Base-by-base conservation (phyloP, 2,329 filamentous ascomycete species). In the Pseudogymnoascus sp. region DNA sequence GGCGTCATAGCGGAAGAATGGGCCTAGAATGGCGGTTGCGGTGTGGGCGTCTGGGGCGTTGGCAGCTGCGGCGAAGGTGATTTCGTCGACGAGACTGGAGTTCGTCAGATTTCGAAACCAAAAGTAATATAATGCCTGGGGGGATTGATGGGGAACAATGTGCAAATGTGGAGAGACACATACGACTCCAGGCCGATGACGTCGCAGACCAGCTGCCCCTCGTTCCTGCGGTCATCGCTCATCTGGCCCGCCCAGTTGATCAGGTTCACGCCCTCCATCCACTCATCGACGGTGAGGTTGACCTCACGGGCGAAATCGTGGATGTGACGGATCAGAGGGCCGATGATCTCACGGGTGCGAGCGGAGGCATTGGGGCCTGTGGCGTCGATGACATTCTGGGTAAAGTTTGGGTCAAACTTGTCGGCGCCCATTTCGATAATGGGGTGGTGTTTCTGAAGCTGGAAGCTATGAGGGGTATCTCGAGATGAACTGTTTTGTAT, bases 221-320 rank as follows among this genome's bases (percentile, higher is more conserved):
- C 85, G 64, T 88, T 88, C 62, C 85, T 80, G 70, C 80, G 81
- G 53, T 83, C 78, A 67, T 83, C 78, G 65, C 82, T 86, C 84
- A 87, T 87, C 68, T 81, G 78, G 22, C 85, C 85, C 0, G 83
- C 82, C 77, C 81, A 81, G 70, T 88, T 88, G 70, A 88, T 76
- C 69, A 84, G 68, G 33, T 84, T 37, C n/a, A 85, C 80, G 33
- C 78, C 82, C 1, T 76, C 75, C 78, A 83, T 81, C 80, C 81
- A 85, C 68, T 85, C 83, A 43, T 84, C 83, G 4, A 84, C 76
- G 0, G 83, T 85, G 46, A 86, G 72, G 65, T 85, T 79, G 60
- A 82, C 80, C 70, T 85, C 83, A 62, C 83, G 77, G 22, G 82
- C 82, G 70, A 83, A 86, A 69, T 85, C 83, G 66, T 86, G 83